Conservation (phyloP, 768 basidiomycete genomes). For the Amanita thiersii region DNA sequence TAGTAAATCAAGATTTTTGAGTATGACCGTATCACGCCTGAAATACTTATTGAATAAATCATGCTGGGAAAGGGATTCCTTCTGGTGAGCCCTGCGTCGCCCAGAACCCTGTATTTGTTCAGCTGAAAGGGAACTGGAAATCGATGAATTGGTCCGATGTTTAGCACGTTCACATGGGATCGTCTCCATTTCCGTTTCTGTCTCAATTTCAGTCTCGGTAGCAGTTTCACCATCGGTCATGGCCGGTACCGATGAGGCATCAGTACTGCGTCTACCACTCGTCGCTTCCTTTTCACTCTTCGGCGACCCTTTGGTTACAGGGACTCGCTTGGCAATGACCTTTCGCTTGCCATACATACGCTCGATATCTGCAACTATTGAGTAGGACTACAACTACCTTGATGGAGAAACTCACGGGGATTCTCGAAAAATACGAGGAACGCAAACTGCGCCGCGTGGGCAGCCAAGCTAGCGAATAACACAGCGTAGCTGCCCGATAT, state of each 20-base stretch:
- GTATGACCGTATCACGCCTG: conserved; percentile 73
- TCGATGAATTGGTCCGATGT: conserved; percentile 25
- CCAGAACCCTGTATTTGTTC: conserved; percentile 13
- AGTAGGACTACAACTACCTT: not conserved
- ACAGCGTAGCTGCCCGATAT: conserved; percentile 86
- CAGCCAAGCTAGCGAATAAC: conserved; percentile 87
- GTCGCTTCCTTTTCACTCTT: conserved; percentile 5
- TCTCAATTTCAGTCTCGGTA: conserved; percentile 63
- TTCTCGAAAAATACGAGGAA: conserved; percentile 96
- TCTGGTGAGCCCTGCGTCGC: conserved; percentile 12
- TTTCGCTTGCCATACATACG: conserved; percentile 91
- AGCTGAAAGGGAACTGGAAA: conserved; percentile 25
- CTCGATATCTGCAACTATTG: conserved; percentile 66
- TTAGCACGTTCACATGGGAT: no score
- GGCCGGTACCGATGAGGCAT: conserved; percentile 44
- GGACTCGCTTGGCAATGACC: conserved; percentile 79
- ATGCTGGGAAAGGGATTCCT: conserved; percentile 59
- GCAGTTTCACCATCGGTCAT: conserved; percentile 68
- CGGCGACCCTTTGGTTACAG: conserved; percentile 24
- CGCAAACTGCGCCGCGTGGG: conserved; percentile 93
- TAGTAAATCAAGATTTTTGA: conserved; percentile 78
- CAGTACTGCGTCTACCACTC: conserved; percentile 13
- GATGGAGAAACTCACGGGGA: conserved; percentile 60
- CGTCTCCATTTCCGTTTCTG: conserved; percentile 52
- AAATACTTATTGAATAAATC: conserved; percentile 90